These are phyloP conservation scores for Salix caprea DNA, from an alignment of 345 rosid species.

Conservation along the genomic window DNA sequence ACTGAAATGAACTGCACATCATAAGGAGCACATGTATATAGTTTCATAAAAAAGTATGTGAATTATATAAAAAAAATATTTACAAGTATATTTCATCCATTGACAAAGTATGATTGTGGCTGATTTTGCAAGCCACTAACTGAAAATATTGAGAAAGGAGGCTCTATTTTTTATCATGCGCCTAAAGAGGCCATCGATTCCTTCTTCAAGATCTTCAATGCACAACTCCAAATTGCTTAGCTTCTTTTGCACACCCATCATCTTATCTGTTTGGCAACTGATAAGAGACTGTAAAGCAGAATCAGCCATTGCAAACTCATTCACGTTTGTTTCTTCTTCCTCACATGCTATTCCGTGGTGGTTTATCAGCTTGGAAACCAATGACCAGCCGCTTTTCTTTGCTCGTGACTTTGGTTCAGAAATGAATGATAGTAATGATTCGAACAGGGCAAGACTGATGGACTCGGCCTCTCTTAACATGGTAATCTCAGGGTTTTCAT, in stretches of 20 bases:
- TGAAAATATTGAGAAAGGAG: slow-evolving; percentile 39
- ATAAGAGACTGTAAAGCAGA: slow-evolving; percentile 13
- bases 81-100: not conserved
- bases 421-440: slow-evolving; percentile 10
- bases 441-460: slow-evolving; percentile 8
- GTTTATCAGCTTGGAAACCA: slow-evolving; percentile 17
- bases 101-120: not conserved
- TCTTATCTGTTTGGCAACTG: slow-evolving; percentile 4
- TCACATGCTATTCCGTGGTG: not conserved
- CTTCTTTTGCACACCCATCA: slow-evolving; percentile 2
- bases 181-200: slow-evolving; percentile 28
- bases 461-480: slow-evolving; percentile 16
- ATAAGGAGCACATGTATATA: not conserved
- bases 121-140: not conserved
- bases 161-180: slow-evolving; percentile 43
- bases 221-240: slow-evolving; percentile 32
- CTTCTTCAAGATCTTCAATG: slow-evolving; percentile 42
- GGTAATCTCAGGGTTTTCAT: not conserved
- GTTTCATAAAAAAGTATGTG: not conserved
- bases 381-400: slow-evolving; percentile 4
- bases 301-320: slow-evolving; percentile 17
- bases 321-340: not conserved
- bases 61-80: too few species aligned
- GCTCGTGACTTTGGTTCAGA: not conserved
- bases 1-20: not conserved